Base-by-base conservation (phyloP, 768 basidiomycete genomes). In the Suillus spraguei region DNA sequence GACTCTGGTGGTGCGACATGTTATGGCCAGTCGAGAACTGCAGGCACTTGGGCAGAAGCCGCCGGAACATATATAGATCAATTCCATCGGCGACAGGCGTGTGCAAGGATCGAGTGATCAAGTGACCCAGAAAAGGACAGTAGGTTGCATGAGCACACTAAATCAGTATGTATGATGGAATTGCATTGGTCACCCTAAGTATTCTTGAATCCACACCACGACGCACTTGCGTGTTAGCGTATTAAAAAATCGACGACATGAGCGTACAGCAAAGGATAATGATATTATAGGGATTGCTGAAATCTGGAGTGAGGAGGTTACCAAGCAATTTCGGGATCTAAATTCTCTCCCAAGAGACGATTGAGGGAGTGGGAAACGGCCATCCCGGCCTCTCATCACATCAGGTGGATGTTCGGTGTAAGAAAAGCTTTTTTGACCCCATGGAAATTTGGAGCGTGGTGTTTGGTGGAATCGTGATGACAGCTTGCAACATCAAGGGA, bases 261-360 rank as follows among this genome's bases (percentile, higher is more conserved):
- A 98, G 79, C 11, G 94, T 94, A 71, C 91, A 94, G 63, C 86
- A 95, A 81, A 99, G 91, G 70, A 98, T 97, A 76, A 99, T 98
- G 54, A 99, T 96, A 78, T 99, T 99, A 80, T 99, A 99, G 1
- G 97, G 97, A 97, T 99, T 99, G 75, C 92, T 95, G 74, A 99
- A 99, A 75, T 99, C 97, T 0, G 97, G 97, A 90, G 22, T 0
- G 97, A 96, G 90, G n/a, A 97, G 84, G 74, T 96, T 94, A 52
- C 95, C 86, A 44, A 99, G 85, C 28, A 97, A 82, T 9, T 89
- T 83, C 0, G 86, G 81, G 2, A 93, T 95, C 74, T 97, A 97
- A 52, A 97, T 83, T 53, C 89, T 70, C 60, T 28, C 67, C 52
- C 55, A 65, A 66, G 42, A 13, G 36, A 20, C 33, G 49, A 41